A percentile compares a stretch with the other conserved stretches of the same genome.
These are phyloP conservation scores for Beauveria bassiana DNA, from an alignment of 2,329 filamentous ascomycete genomes.

Conservation along the genomic window DNA sequence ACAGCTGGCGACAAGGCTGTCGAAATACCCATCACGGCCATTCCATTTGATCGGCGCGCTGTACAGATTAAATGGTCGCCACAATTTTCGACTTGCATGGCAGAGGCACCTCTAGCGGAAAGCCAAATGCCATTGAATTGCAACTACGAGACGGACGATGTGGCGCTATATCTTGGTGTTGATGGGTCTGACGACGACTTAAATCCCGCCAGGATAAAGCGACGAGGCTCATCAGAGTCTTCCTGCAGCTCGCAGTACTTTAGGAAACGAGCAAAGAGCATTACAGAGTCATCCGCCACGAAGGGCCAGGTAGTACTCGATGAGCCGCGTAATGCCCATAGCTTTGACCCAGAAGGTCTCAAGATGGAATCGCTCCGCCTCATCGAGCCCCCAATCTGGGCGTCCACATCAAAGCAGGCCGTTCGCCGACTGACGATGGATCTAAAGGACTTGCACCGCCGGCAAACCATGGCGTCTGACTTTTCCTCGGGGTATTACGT, in stretches of 20 bases:
- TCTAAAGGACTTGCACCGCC: conserved; percentile 53
- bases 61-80: not conserved
- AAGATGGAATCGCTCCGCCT: not conserved
- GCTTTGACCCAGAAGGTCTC: not conserved
- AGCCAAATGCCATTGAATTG: not conserved
- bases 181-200: not conserved
- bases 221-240: not conserved
- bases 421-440: conserved; percentile 49
- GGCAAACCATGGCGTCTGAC: conserved; percentile 53
- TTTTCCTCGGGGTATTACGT: conserved; percentile 79
- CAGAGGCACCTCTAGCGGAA: not conserved
- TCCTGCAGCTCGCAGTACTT: not conserved
- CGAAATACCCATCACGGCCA: conserved; percentile 21
- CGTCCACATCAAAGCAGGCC: conserved; percentile 52
- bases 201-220: not conserved
- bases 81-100: no score
- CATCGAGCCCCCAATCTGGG: conserved; percentile 50
- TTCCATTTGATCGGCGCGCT: conserved; percentile 13
- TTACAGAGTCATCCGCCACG: no score
- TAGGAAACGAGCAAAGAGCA: not conserved
- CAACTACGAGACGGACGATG: not conserved
- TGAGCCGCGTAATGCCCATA: not conserved
- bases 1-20: not conserved
- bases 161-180: not conserved
- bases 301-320: not conserved